Base-by-base conservation (phyloP, 257 asterid species). In the Solanum chiquidenum region DNA sequence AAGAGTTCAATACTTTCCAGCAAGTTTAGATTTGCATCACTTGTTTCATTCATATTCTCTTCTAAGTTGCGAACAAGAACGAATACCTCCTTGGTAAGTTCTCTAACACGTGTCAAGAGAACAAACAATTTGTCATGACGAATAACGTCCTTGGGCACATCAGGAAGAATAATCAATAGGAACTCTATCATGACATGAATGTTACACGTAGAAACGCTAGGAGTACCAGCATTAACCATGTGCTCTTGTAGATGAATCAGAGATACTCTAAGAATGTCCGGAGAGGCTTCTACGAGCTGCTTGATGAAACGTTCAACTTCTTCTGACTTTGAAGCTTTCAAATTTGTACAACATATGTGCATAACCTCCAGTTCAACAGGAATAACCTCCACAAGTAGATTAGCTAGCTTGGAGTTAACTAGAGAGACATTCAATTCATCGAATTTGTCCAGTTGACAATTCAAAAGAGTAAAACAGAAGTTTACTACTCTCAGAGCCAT, bases 161-260 rank as follows among this genome's bases (percentile, higher is more conserved):
- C 58, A 5, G 34, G 1, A 38, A 76, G 35, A 38, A 76, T 76
- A 11, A 38, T 38, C 83, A 38, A 23, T 6, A 38, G 58, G 11
- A 76, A 76, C 83, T 76, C 83, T 38, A 76, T 76, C 83, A n/a
- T 12, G 34, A 75, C 34, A 75, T 37, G 33, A 75, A 75, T 37
- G 31, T 37, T 9, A 0, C 0, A 0, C 1, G 14, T 1, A 2
- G 46, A 34, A 5, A 55, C 12, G 1, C 55, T 10, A 74, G 2
- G 0, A 21, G 52, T 37, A 74, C 2, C 0, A 37, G 2, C 21
- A 35, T 37, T 21, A 9, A 74, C 1, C 33, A 23, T 21, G 5
- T 21, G 33, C 5, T 37, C 31, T 37, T 35, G 31, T 5, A 74
- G 31, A 35, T 35, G 31, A 35, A 35, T 9, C 2, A 74, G 20